phyloP scores from a whole-genome alignment of 441 rosid genomes.

The Aquilaria agallochum region DNA sequence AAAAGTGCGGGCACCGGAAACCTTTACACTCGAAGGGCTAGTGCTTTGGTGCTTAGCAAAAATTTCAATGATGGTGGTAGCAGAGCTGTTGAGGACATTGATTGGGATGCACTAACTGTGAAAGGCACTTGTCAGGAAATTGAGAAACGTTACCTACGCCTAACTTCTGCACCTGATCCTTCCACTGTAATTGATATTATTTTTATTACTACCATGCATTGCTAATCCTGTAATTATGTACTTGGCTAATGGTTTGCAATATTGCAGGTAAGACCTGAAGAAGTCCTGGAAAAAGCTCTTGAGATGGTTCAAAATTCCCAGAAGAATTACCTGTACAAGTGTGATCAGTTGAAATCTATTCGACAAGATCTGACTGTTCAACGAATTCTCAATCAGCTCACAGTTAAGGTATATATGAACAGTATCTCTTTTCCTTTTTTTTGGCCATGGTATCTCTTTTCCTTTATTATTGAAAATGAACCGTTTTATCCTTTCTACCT shows the following conservation, averaged over 20 bases:
- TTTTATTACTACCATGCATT: neutral
- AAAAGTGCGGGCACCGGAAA: constrained; percentile 65
- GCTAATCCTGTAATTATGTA: neutral
- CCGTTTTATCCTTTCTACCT: neutral
- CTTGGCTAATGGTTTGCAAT: constrained; percentile 3
- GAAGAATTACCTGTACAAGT: constrained; percentile 92
- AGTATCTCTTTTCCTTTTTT: neutral
- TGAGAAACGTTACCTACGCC: constrained; percentile 97
- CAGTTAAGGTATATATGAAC: constrained; percentile 63
- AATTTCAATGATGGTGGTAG: constrained; percentile 75
- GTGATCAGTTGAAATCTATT: constrained; percentile 98
- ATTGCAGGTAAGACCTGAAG: constrained; percentile 97
- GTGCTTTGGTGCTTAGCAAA: constrained; percentile 71
- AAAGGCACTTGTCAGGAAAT: constrained; percentile 97
- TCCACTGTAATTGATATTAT: constrained; percentile 59
- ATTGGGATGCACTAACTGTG: constrained; percentile 97
- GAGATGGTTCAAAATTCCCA: constrained; percentile 80
- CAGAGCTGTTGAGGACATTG: constrained; percentile 98
- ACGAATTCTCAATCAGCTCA: constrained; percentile 79
- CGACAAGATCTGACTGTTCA: constrained; percentile 99
- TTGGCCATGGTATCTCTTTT: neutral
- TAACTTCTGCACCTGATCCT: constrained; percentile 99
- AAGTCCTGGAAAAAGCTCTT: constrained; percentile 89
- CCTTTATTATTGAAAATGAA: neutral
- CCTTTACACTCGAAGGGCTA: constrained; percentile 68